A percentile compares a stretch with the other conserved stretches of the same genome.
phyloP scores from a whole-genome alignment of 805 yeast genomes.

The Candida tibetensis region DNA sequence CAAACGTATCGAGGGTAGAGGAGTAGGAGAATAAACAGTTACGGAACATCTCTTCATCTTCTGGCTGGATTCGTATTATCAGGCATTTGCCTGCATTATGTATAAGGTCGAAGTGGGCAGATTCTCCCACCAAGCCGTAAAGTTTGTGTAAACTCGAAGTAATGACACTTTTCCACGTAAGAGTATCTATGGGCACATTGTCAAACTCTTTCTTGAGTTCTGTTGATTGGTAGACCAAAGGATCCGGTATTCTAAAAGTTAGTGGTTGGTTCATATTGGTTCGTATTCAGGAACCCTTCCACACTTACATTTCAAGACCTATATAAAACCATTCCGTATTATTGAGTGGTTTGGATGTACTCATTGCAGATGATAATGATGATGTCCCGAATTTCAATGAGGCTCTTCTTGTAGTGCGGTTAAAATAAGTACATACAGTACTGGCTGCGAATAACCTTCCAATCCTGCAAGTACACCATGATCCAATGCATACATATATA shows the following conservation, averaged over 20 bases:
- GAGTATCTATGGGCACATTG: conserved; percentile 9
- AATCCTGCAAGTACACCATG: too few species aligned
- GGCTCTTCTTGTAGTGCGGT: too few species aligned
- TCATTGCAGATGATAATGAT: too few species aligned
- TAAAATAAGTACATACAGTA: too few species aligned
- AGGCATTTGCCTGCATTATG: conserved; percentile 9
- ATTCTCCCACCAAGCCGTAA: conserved; percentile 19
- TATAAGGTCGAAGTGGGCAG: conserved; percentile 16
- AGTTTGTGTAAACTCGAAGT: conserved; percentile 12
- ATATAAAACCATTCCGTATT: conserved; percentile 15
- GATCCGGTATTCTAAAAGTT: conserved; percentile 11
- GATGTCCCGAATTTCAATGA: too few species aligned
- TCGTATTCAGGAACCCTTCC: not conserved
- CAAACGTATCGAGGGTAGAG: conserved; percentile 24
- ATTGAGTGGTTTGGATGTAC: not conserved
- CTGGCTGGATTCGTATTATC: conserved; percentile 26
- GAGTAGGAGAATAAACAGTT: conserved; percentile 32
- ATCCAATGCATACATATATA: too few species aligned
- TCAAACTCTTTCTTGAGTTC: conserved; percentile 3
- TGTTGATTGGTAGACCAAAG: conserved; percentile 2
- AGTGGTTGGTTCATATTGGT: conserved; percentile 4
- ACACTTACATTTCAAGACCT: conserved; percentile 15
- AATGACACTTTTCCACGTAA: conserved; percentile 19
- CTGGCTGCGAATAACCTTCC: too few species aligned
- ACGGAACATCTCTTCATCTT: conserved; percentile 27